A percentile compares a stretch with the other conserved stretches of the same genome.
Evolutionary conservation across 2,329 filamentous ascomycete species (phyloP).

Genomic region (Cephalotrichum gorgonifer): DNA sequence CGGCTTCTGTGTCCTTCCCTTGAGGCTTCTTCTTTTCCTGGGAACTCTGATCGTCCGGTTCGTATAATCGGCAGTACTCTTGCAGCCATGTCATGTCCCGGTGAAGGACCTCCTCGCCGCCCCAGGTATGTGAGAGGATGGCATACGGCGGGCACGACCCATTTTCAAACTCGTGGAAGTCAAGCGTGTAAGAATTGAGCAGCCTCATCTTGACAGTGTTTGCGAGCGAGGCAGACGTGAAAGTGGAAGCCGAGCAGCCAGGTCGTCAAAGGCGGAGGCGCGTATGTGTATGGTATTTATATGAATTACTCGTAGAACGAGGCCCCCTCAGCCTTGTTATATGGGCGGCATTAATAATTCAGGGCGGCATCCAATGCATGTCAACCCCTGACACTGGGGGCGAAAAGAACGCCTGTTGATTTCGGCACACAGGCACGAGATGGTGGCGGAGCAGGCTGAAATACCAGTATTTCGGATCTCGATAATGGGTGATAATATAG

Average conservation of each 20-base stretch:
- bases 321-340: not conserved
- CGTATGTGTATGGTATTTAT: not conserved
- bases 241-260: not conserved
- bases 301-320: not conserved
- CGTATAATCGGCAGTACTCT: slow-evolving; percentile 10
- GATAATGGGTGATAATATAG: no score
- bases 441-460: no score
- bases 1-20: not conserved
- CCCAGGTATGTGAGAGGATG: slow-evolving; percentile 21
- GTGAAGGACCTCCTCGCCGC: slow-evolving; percentile 16
- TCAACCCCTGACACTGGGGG: not conserved
- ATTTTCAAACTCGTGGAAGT: slow-evolving; percentile 11
- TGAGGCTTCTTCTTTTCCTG: not conserved
- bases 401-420: no score
- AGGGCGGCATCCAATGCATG: not conserved
- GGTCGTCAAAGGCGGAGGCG: not conserved
- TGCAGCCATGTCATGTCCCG: slow-evolving; percentile 12
- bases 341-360: not conserved
- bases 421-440: no score
- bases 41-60: not conserved
- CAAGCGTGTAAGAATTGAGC: slow-evolving; percentile 11
- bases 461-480: no score
- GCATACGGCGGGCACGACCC: slow-evolving; percentile 13
- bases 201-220: slow-evolving; percentile 11
- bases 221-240: not conserved